Percentiles rank a stretch among this genome's conserved stretches.
phyloP scores from a whole-genome alignment of 1,139 yeast species.

The Lodderomyces beijingensis region DNA sequence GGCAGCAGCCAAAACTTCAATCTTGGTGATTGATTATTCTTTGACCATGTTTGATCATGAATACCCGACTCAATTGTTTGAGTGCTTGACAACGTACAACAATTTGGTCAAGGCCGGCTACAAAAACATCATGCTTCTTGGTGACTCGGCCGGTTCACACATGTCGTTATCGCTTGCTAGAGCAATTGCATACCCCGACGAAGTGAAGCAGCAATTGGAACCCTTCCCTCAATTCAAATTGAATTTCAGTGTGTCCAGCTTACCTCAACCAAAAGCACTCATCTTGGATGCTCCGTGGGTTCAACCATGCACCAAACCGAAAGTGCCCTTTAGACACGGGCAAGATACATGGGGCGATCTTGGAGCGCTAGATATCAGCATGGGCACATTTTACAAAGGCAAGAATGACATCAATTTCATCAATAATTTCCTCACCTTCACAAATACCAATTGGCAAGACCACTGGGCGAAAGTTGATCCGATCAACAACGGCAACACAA shows the following conservation, averaged over 20 bases:
- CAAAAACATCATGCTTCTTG: conserved; percentile 31
- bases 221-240: conserved; percentile 19
- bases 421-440: conserved; percentile 16
- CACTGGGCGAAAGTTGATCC: conserved; percentile 31
- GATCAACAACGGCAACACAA: conserved; percentile 22
- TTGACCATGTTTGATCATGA: conserved; percentile 19
- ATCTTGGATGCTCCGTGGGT: conserved; percentile 45
- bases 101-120: conserved; percentile 26
- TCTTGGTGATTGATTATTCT: conserved; percentile 38
- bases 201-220: conserved; percentile 19
- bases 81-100: conserved; percentile 26
- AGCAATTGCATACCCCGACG: conserved; percentile 30
- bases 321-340: conserved; percentile 19
- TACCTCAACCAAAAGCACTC: conserved; percentile 28
- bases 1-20: conserved; percentile 19
- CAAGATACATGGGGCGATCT: conserved; percentile 28
- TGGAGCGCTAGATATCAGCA: conserved; percentile 22
- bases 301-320: conserved; percentile 15
- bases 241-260: conserved; percentile 7
- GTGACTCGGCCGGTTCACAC: conserved; percentile 50
- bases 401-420: conserved; percentile 16
- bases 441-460: conserved; percentile 20
- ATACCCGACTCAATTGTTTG: conserved; percentile 40
- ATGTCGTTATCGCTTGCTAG: conserved; percentile 31
- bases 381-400: conserved; percentile 29